Conservation (phyloP, 2,329 filamentous ascomycete species). For the Cadophora luteo-olivacea region DNA sequence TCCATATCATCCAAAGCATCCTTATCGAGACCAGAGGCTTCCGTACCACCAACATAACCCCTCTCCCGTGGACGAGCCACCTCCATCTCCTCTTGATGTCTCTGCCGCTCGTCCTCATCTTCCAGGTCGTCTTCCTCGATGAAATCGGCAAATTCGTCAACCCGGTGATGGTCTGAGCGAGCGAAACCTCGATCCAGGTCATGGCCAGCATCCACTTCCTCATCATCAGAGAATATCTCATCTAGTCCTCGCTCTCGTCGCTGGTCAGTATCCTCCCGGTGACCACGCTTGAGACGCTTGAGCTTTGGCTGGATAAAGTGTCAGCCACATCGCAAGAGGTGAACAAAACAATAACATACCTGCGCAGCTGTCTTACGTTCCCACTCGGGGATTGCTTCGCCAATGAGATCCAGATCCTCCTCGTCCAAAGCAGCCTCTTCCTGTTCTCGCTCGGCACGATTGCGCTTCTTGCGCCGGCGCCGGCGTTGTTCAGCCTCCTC, state of each 20-base stretch:
- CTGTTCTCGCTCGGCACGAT: slow-evolving; percentile 77
- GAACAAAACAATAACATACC: slow-evolving; percentile 55
- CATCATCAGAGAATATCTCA: slow-evolving; percentile 95
- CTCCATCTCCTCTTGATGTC: slow-evolving; percentile 83
- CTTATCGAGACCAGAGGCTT: slow-evolving; percentile 87
- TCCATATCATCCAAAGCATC: slow-evolving; percentile 95
- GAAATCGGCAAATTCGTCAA: slow-evolving; percentile 91
- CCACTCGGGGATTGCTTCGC: slow-evolving; percentile 76
- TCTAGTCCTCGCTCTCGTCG: slow-evolving; percentile 76
- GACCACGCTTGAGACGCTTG: slow-evolving; percentile 94
- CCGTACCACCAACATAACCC: slow-evolving; percentile 72
- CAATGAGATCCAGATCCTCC: slow-evolving; percentile 94
- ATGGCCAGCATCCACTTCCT: slow-evolving; percentile 71
- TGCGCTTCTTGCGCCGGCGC: slow-evolving; percentile 72
- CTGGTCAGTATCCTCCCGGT: slow-evolving; percentile 74
- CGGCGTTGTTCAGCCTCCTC: slow-evolving; percentile 68
- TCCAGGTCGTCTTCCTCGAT: slow-evolving; percentile 96
- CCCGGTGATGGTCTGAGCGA: slow-evolving; percentile 58
- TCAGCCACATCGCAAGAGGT: slow-evolving; percentile 31
- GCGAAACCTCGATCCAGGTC: slow-evolving; percentile 48
- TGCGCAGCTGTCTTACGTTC: slow-evolving; percentile 71
- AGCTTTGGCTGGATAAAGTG: slow-evolving; percentile 73
- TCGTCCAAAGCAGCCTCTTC: slow-evolving; percentile 89
- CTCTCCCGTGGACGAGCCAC: slow-evolving; percentile 81
- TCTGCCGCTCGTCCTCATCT: slow-evolving; percentile 79